Evolutionary conservation across 2,329 filamentous ascomycete genomes (phyloP).

Genomic region (Alternaria ethzedia): DNA sequence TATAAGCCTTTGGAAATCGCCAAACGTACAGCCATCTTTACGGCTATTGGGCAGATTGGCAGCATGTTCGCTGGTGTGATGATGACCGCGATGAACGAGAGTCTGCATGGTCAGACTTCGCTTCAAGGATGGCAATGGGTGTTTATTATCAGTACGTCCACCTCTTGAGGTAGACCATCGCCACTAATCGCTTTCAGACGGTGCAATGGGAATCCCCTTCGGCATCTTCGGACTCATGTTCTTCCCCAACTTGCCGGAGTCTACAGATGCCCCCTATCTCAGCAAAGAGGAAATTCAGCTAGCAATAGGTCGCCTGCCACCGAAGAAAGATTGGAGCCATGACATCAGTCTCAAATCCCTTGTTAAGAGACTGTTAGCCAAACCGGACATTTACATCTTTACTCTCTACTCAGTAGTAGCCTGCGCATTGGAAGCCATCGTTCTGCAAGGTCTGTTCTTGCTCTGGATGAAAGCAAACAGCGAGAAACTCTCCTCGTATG

Average conservation of each 20-base stretch:
- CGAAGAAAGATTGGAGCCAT: conserved; percentile 32
- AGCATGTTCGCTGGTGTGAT: conserved; percentile 43
- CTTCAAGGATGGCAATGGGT: conserved; percentile 41
- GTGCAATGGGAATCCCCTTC: conserved; percentile 38
- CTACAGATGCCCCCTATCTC: conserved; percentile 28
- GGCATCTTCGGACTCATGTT: conserved; percentile 36
- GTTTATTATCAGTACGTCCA: conserved; percentile 32
- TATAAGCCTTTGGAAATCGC: conserved; percentile 37
- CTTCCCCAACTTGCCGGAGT: conserved; percentile 38
- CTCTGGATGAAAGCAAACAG: conserved; percentile 34
- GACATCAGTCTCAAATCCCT: conserved; percentile 33
- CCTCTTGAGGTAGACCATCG: fast-evolving
- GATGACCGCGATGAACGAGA: conserved; percentile 42
- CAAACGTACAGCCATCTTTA: conserved; percentile 40
- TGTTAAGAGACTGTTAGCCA: conserved; percentile 26
- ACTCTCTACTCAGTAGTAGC: conserved; percentile 48
- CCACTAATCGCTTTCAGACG: conserved; percentile 25
- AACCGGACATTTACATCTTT: conserved; percentile 48
- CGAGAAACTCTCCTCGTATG: conserved; percentile 45
- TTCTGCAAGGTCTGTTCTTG: conserved; percentile 33
- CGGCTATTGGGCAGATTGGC: conserved; percentile 37
- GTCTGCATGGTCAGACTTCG: conserved; percentile 25
- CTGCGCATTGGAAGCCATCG: conserved; percentile 47
- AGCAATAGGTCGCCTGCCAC: conserved; percentile 33
- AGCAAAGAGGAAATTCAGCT: conserved; percentile 35